Percentiles rank a stretch among this genome's conserved stretches.
phyloP scores from a whole-genome alignment of 106 monocot species.

The Allium sativum region DNA sequence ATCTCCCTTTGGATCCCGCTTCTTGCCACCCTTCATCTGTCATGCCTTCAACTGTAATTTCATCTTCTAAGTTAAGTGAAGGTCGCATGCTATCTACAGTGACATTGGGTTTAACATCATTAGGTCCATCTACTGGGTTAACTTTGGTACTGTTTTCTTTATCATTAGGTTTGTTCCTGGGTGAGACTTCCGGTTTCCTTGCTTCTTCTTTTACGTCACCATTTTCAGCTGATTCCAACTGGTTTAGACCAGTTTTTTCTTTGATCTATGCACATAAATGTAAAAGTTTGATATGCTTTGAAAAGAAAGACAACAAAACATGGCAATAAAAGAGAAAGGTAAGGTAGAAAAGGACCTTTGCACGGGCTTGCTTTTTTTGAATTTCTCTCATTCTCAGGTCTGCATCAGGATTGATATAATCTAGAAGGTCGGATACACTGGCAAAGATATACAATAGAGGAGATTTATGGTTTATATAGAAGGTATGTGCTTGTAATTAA shows the following conservation, averaged over 20 bases:
- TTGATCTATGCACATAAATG: conserved; percentile 39
- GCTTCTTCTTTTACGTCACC: conserved; percentile 35
- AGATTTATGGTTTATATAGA: not conserved
- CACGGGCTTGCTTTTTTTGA: conserved; percentile 75
- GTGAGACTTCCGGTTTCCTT: conserved; percentile 18
- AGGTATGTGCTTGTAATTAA: too few species aligned
- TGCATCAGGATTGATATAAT: conserved; percentile 91
- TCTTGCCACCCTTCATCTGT: conserved; percentile 98
- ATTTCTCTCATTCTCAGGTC: conserved; percentile 80
- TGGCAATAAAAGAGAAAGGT: not conserved
- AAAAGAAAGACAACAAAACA: not conserved
- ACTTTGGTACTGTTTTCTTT: conserved; percentile 42
- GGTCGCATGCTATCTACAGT: conserved; percentile 14
- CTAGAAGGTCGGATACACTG: conserved; percentile 96
- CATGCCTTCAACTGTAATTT: conserved; percentile 20
- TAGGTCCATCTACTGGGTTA: conserved; percentile 21
- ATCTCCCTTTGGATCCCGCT: conserved; percentile 72
- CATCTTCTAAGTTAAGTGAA: conserved; percentile 17
- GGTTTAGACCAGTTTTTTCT: conserved; percentile 41
- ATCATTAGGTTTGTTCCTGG: conserved; percentile 33
- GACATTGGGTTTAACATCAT: conserved; percentile 31
- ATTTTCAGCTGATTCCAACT: conserved; percentile 48
- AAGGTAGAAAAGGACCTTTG: conserved; percentile 46
- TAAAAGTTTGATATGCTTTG: not conserved
- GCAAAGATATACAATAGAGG: not conserved